Evolutionary conservation across 2,329 filamentous ascomycete genomes (phyloP).

Genomic region (Domatiomyces catenatus): DNA sequence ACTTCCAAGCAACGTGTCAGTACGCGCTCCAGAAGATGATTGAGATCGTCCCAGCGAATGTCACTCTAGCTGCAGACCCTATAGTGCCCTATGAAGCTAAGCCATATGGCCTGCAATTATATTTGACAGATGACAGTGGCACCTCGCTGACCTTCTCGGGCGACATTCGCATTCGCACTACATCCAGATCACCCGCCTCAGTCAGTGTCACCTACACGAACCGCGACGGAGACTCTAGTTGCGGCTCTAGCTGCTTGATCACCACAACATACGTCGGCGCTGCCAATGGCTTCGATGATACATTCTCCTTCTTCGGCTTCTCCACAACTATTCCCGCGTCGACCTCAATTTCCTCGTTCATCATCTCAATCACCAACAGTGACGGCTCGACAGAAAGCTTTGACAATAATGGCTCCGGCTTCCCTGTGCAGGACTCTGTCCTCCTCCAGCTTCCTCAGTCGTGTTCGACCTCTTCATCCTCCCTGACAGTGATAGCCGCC

Average conservation of each 20-base stretch:
- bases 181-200: constrained; percentile 28
- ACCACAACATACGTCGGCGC: constrained; percentile 31
- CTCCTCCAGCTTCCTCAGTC: constrained; percentile 7
- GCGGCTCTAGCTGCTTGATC: constrained; percentile 23
- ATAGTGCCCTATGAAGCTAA: constrained; percentile 10
- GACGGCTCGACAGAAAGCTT: constrained; percentile 9
- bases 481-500: not conserved
- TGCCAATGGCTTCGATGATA: constrained; percentile 44
- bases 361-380: constrained; percentile 7
- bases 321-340: constrained; percentile 9
- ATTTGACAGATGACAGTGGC: constrained; percentile 32
- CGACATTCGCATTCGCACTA: constrained; percentile 43
- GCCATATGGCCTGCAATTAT: constrained; percentile 9
- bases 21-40: constrained; percentile 11
- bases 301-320: constrained; percentile 32
- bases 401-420: constrained; percentile 13
- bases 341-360: constrained; percentile 12
- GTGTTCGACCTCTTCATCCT: not conserved
- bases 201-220: constrained; percentile 43
- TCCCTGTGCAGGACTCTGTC: constrained; percentile 8
- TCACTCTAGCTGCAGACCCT: constrained; percentile 8
- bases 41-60: constrained; percentile 11
- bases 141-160: constrained; percentile 37
- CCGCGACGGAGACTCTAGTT: constrained; percentile 33
- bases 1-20: constrained; percentile 6